phyloP scores from a whole-genome alignment of 1,284 basidiomycete genomes.

The Microbotryum scabiosae region DNA sequence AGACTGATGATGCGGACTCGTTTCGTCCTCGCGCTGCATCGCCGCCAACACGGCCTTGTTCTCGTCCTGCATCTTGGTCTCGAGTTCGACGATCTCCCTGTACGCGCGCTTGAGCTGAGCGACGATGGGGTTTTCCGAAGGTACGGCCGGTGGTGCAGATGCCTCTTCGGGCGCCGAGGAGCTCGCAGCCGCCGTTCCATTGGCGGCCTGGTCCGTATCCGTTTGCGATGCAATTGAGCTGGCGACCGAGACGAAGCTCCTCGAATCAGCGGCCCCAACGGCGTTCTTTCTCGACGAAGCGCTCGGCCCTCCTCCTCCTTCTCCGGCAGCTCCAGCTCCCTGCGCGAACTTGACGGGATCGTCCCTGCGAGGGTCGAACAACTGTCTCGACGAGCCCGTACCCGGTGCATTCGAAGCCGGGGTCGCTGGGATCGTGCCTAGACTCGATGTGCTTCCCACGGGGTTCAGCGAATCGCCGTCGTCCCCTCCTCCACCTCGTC shows the following conservation, averaged over 20 bases:
- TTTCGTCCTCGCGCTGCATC: constrained; percentile 34
- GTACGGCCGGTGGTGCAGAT: constrained; percentile 57
- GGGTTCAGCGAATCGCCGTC: constrained; percentile 3
- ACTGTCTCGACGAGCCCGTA: constrained; percentile 46
- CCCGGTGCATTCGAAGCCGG: not conserved
- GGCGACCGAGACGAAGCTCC: constrained; percentile 13
- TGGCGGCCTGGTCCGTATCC: constrained; percentile 3
- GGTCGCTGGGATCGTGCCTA: not conserved
- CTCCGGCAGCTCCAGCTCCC: constrained; percentile 19
- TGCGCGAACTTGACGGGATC: constrained; percentile 66
- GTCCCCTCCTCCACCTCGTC: not conserved
- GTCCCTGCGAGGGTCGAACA: constrained; percentile 75
- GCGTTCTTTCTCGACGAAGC: constrained; percentile 38
- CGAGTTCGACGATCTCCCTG: constrained; percentile 61
- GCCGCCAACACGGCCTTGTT: constrained; percentile 37
- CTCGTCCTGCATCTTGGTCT: constrained; percentile 60
- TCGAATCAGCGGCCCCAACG: not conserved
- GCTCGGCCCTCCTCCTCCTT: constrained; percentile 44
- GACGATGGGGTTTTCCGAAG: constrained; percentile 59
- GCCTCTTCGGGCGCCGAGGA: constrained; percentile 58
- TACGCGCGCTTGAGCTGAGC: constrained; percentile 71
- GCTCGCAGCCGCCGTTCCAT: not conserved
- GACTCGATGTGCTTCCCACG: not conserved
- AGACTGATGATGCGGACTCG: constrained; percentile 28
- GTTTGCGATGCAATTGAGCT: constrained; percentile 19